A percentile compares a stretch with the other conserved stretches of the same genome.
Conservation (phyloP, 352 stramenopile genomes). For the Globisporangium takayamanum region DNA sequence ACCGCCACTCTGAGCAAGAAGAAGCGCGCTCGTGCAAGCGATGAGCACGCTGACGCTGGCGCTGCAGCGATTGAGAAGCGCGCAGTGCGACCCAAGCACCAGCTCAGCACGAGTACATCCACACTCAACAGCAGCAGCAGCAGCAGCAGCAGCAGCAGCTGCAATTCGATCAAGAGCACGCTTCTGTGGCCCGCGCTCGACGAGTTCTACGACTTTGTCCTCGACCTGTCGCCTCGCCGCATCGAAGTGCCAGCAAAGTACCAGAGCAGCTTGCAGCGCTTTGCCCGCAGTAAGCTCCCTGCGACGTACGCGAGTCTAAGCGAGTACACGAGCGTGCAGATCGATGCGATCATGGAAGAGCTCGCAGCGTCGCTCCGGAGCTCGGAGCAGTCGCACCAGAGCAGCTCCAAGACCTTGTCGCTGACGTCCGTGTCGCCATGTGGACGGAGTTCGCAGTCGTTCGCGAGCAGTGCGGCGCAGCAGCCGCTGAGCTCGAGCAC, state of each 20-base stretch:
- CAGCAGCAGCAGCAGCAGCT: background rate
- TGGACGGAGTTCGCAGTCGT: slow-evolving; percentile 15
- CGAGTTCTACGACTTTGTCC: slow-evolving; percentile 69
- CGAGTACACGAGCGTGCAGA: slow-evolving; percentile 52
- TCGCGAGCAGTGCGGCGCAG: background rate
- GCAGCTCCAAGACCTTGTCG: slow-evolving; percentile 20
- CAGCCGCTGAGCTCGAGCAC: slow-evolving; percentile 33
- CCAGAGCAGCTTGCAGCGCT: slow-evolving; percentile 25
- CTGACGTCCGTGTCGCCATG: slow-evolving; percentile 66
- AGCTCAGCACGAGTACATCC: slow-evolving; percentile 2
- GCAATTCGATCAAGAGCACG: slow-evolving; percentile 29
- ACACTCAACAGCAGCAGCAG: background rate
- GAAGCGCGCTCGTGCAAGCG: slow-evolving; percentile 6
- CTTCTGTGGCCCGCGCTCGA: slow-evolving; percentile 68
- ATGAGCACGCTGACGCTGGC: background rate
- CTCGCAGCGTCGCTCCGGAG: slow-evolving; percentile 50
- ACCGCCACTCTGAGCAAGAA: too few species aligned
- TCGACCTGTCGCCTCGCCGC: slow-evolving; percentile 49
- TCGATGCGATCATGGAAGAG: slow-evolving; percentile 68
- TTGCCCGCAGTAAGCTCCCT: slow-evolving; percentile 30
- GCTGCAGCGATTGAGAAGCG: slow-evolving; percentile 5
- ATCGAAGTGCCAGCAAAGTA: slow-evolving; percentile 26
- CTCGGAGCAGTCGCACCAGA: slow-evolving; percentile 30
- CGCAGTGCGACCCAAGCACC: slow-evolving; percentile 5
- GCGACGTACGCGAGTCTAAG: slow-evolving; percentile 35